phyloP scores from a whole-genome alignment of 192 early-diverging fungal species.

The Glomus cerebriforme region DNA sequence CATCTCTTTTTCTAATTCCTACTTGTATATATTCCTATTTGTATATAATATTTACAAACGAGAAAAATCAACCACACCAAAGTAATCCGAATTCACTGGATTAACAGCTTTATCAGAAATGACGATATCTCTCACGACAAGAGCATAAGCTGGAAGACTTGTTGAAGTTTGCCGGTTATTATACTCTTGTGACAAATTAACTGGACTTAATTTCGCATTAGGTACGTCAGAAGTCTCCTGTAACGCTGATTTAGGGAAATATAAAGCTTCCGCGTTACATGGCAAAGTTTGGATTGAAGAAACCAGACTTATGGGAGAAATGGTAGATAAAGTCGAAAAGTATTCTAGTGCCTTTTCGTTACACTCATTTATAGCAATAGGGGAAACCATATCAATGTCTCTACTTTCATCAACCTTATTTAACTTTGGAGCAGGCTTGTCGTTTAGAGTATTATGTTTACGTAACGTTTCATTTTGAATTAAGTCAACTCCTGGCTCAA shows the following conservation, averaged over 20 bases:
- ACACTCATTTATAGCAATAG: no score
- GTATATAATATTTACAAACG: not conserved
- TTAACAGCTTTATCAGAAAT: not conserved
- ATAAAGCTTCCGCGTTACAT: not conserved
- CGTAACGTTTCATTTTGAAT: not conserved
- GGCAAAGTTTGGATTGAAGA: not conserved
- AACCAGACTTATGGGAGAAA: not conserved
- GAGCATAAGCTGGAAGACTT: not conserved
- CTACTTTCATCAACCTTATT: not conserved
- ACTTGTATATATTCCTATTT: no score
- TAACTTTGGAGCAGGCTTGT: not conserved
- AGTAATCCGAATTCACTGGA: not conserved
- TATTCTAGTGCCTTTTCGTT: not conserved
- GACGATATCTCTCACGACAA: not conserved
- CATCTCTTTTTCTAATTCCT: no score
- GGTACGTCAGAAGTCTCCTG: not conserved
- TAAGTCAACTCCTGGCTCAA: conserved; percentile 9
- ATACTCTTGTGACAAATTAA: not conserved
- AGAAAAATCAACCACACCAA: not conserved
- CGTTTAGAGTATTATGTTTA: not conserved
- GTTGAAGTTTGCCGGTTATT: not conserved
- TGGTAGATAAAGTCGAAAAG: not conserved
- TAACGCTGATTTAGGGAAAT: not conserved
- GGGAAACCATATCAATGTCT: no score
- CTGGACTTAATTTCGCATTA: not conserved